These are phyloP conservation scores for Colletotrichum lindemuthianum DNA, from an alignment of 2,329 filamentous ascomycete genomes.

Conservation along the genomic window DNA sequence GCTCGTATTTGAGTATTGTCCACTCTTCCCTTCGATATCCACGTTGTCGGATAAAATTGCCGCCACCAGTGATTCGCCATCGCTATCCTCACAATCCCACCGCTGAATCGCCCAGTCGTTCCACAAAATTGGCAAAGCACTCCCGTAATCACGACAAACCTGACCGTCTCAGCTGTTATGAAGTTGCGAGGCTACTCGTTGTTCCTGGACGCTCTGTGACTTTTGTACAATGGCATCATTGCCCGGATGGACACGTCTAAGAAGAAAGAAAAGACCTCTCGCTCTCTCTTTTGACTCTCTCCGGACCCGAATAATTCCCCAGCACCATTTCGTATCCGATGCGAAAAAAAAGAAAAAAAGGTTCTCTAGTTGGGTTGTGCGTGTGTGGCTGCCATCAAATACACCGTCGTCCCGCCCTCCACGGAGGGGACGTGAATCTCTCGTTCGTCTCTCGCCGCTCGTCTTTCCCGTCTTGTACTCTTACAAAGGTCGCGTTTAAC, in stretches of 20 bases:
- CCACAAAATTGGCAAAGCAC: not conserved
- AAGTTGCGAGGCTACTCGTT: conserved; percentile 36
- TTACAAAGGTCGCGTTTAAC: conserved; percentile 67
- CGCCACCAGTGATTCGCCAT: too few relatives aligned
- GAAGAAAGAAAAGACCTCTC: conserved; percentile 34
- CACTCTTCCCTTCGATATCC: too few relatives aligned
- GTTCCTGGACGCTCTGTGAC: conserved; percentile 37
- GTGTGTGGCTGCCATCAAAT: conserved; percentile 22
- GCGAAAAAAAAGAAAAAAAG: conserved; percentile 34
- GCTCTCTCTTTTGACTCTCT: conserved; percentile 15
- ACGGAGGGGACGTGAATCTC: conserved; percentile 1
- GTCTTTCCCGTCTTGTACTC: conserved; percentile 30
- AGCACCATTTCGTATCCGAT: conserved; percentile 33
- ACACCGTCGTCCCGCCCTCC: conserved; percentile 3
- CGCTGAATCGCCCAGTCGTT: too few relatives aligned
- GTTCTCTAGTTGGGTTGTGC: conserved; percentile 29
- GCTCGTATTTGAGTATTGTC: too few relatives aligned
- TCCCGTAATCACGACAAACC: not conserved
- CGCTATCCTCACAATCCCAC: too few relatives aligned
- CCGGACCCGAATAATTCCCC: conserved; percentile 27
- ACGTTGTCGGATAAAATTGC: too few relatives aligned
- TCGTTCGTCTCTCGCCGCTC: conserved; percentile 7
- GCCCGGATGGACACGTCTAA: conserved; percentile 35
- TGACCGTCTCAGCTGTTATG: conserved; percentile 1
- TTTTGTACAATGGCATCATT: conserved; percentile 38